Base-by-base conservation (phyloP, 805 yeast genomes). In the Cyberlindnera sargentensis region DNA sequence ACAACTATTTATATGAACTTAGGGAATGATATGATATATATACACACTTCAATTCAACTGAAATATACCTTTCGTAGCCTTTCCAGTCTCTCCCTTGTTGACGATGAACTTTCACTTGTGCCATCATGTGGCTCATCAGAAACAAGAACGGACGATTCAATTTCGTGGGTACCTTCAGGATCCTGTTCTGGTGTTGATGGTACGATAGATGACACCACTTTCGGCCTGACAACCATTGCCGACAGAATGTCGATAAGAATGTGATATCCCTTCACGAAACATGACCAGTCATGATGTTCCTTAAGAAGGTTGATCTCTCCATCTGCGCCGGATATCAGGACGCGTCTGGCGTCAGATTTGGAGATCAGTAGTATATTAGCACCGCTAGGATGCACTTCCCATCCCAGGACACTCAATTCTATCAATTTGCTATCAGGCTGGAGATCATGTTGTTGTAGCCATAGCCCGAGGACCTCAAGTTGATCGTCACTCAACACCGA, bases 281-380 rank as follows among this genome's bases (percentile, higher is more conserved):
- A 61, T 32, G 69, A 66, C 73, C 73, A 69, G 15, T 41, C 36
- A 31, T 61, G 63, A 43, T 67, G 72, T 32, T 67, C 72, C 6
- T 49, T 49, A 4, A 61, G 34, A 3, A 66, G 41, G 42, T 67
- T 57, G 15, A 66, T 56, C 2, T 51, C 53, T 3, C 33, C 44
- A 2, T 53, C 50, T 15, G 20, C 20, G 20, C 20, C 20, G 20
- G 20, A 15, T 3, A 64, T 37, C 11, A 64, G 43, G 3, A 68
- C 54, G 6, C 72, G 52, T 46, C 72, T 51, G 3, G 65, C 61
- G 45, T 72, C 69, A 32, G 58, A 60, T 15, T 51, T 41, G 39
- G 71, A 68, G 20, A 47, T 47, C 32, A 68, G 44, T 2, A 69
- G 45, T 3, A 51, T 37, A 0, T 58, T 57, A 30, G 57, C 57